phyloP scores from a whole-genome alignment of 495 filamentous ascomycete species.

The Neurospora discreta region DNA sequence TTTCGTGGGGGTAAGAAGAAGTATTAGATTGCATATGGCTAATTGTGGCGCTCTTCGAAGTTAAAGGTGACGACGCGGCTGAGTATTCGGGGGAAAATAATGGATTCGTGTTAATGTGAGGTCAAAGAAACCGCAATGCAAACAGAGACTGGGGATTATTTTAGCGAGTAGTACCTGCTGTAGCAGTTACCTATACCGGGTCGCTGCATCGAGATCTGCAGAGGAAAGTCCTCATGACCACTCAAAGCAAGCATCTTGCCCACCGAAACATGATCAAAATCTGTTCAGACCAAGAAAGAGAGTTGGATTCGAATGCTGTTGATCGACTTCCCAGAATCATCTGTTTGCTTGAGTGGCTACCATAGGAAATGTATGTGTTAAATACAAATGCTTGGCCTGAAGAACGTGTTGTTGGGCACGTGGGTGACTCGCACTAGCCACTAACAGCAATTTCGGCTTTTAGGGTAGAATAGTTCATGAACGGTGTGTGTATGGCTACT shows the following conservation, averaged over 20 bases:
- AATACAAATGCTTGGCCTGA: too few relatives aligned
- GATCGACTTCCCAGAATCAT: too few relatives aligned
- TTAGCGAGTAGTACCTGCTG: not conserved
- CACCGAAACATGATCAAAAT: not conserved
- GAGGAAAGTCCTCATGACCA: not conserved
- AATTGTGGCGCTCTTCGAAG: not conserved
- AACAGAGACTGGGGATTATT: not conserved
- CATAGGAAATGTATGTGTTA: too few relatives aligned
- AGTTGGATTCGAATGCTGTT: too few relatives aligned
- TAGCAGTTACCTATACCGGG: not conserved
- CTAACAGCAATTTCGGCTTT: not conserved
- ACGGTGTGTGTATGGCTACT: not conserved
- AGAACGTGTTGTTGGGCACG: not conserved
- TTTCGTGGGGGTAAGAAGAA: not conserved
- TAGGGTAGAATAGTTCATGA: not conserved
- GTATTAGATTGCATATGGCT: not conserved
- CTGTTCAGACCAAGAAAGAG: too few relatives aligned
- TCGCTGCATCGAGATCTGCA: not conserved
- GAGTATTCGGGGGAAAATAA: not conserved
- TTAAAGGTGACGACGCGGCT: not conserved
- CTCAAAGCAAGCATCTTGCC: not conserved
- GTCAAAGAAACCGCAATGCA: not conserved
- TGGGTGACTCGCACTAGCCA: not conserved
- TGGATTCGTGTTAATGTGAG: not conserved
- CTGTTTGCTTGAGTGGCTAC: too few relatives aligned